These are phyloP conservation scores for Claviceps sp. DNA, from an alignment of 2,329 filamentous ascomycete species.

Conservation along the genomic window DNA sequence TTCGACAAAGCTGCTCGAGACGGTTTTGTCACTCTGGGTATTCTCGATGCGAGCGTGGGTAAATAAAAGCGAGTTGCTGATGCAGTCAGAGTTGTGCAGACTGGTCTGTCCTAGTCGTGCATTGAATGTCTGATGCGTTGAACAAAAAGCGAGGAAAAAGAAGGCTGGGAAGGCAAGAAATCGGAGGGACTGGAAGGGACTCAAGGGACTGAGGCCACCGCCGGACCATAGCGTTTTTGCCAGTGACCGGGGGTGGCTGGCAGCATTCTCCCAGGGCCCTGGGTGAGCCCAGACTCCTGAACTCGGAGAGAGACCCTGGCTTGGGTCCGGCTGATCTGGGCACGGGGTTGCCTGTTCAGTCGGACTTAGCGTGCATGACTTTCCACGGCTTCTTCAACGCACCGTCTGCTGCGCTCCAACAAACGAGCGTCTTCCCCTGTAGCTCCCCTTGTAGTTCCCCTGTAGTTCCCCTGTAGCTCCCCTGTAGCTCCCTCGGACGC, in stretches of 20 bases:
- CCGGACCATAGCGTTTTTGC: neutral
- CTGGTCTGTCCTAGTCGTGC: neutral
- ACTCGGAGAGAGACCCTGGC: too few relatives aligned
- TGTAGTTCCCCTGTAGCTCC: too few relatives aligned
- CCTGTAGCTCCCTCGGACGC: too few relatives aligned
- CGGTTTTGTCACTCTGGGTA: neutral
- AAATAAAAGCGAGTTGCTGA: neutral
- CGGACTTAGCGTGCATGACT: too few relatives aligned
- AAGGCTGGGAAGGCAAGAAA: slow-evolving; percentile 2
- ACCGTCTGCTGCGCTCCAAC: too few relatives aligned
- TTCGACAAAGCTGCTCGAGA: neutral
- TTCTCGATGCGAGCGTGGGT: neutral
- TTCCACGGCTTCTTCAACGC: too few relatives aligned
- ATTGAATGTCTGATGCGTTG: neutral
- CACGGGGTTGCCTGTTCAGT: too few relatives aligned
- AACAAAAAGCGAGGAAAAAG: neutral
- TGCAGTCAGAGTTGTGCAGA: neutral
- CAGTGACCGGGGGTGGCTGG: slow-evolving; percentile 1
- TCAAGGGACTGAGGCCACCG: neutral
- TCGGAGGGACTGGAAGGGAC: neutral
- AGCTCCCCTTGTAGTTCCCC: too few relatives aligned
- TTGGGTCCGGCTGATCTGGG: too few relatives aligned
- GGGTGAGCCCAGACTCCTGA: neutral
- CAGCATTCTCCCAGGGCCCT: neutral
- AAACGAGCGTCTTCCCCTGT: too few relatives aligned